Evolutionary conservation across 768 basidiomycete genomes (phyloP).

Genomic region (Trametes gibbosa): DNA sequence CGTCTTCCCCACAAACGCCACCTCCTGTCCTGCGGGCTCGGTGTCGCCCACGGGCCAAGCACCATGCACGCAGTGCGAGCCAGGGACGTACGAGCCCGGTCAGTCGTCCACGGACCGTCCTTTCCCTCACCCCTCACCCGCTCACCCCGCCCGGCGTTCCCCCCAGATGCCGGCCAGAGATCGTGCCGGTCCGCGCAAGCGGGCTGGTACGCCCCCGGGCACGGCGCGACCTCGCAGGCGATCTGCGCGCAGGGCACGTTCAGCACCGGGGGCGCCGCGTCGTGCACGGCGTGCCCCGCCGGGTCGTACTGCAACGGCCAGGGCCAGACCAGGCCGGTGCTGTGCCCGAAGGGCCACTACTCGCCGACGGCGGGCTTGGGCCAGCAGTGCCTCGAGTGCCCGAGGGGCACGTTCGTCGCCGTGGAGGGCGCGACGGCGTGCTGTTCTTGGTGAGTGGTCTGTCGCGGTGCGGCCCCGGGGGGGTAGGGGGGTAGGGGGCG

Average conservation of each 20-base stretch:
- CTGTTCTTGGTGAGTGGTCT: conserved; percentile 20
- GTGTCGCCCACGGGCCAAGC: conserved; percentile 14
- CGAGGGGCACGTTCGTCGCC: conserved; percentile 17
- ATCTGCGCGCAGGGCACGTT: conserved; percentile 20
- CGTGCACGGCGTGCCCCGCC: conserved; percentile 21
- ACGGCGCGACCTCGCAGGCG: conserved; percentile 11
- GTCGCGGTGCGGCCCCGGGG: no score
- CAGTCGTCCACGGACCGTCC: neutral
- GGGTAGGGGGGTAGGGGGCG: no score
- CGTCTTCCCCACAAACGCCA: neutral
- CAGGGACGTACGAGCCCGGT: conserved; percentile 13
- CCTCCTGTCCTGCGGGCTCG: conserved; percentile 13
- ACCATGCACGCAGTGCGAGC: conserved; percentile 6
- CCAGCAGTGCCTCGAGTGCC: conserved; percentile 18
- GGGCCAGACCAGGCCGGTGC: conserved; percentile 8
- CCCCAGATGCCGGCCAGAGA: conserved; percentile 12
- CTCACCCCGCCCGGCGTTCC: neutral
- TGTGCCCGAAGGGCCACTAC: conserved; percentile 17
- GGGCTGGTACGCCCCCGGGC: conserved; percentile 21
- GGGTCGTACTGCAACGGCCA: conserved; percentile 23
- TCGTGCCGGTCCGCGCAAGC: conserved; percentile 16
- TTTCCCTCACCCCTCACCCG: neutral
- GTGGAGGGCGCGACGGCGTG: conserved; percentile 20
- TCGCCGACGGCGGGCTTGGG: conserved; percentile 10
- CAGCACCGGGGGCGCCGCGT: conserved; percentile 14